Evolutionary conservation across 345 rosid genomes (phyloP).

Genomic region (Passiflora organensis): DNA sequence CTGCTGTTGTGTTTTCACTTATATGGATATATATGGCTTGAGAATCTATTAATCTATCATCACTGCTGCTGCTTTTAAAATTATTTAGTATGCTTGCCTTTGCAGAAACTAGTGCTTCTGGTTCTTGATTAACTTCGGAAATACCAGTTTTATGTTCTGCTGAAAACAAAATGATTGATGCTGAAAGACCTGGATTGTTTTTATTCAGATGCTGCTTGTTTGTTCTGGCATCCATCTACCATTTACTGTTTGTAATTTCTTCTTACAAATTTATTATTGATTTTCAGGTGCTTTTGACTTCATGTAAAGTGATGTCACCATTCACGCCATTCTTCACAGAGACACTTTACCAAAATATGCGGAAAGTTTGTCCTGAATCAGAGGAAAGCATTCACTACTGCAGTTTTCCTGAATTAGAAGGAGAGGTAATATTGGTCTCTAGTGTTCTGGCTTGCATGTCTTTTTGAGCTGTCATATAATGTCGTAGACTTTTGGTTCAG

Average conservation of each 20-base stretch:
- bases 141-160: too few relatives aligned
- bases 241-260: background rate
- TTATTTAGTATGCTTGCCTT: too few relatives aligned
- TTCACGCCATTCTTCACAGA: slow-evolving; percentile 99
- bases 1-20: background rate
- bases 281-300: slow-evolving; percentile 82
- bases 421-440: slow-evolving; percentile 45
- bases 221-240: background rate
- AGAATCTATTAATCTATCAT: too few relatives aligned
- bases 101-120: too few relatives aligned
- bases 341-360: slow-evolving; percentile 84
- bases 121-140: too few relatives aligned
- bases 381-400: slow-evolving; percentile 93
- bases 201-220: background rate
- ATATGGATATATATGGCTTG: background rate
- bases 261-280: slow-evolving; percentile 7
- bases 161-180: too few relatives aligned
- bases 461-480: too few relatives aligned
- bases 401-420: slow-evolving; percentile 74
- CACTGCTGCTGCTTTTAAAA: too few relatives aligned
- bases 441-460: background rate
- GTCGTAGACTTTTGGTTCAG: background rate
- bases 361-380: slow-evolving; percentile 60
- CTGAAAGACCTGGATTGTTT: background rate
- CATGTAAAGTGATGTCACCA: slow-evolving; percentile 96